These are phyloP conservation scores for Albugo laibachii DNA, from an alignment of 352 stramenopile genomes.

Conservation along the genomic window DNA sequence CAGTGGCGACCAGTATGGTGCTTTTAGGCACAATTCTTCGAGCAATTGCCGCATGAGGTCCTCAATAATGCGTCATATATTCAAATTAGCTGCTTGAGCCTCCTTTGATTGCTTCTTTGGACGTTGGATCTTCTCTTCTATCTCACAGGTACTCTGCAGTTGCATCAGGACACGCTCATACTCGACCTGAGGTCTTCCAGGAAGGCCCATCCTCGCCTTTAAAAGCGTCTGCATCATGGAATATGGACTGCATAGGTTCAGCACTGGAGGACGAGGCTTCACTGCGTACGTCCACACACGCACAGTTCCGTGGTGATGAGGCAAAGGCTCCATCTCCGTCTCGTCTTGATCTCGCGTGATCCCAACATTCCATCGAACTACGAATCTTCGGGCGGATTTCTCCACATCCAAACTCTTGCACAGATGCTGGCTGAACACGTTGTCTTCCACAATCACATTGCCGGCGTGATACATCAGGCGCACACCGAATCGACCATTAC, in stretches of 20 bases:
- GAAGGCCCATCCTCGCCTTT: no score
- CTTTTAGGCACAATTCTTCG: conserved; percentile 42
- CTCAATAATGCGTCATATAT: not conserved
- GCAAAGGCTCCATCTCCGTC: conserved; percentile 12
- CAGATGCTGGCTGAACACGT: conserved; percentile 31
- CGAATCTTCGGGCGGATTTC: conserved; percentile 50
- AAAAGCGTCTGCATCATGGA: conserved; percentile 3
- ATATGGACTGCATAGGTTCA: conserved; percentile 9
- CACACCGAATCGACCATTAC: conserved; percentile 51
- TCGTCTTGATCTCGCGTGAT: conserved; percentile 13
- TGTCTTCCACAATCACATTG: conserved; percentile 59
- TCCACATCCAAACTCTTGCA: conserved; percentile 61
- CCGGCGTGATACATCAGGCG: conserved; percentile 42
- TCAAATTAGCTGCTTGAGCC: no score
- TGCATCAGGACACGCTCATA: no score
- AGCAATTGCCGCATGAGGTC: conserved; percentile 4
- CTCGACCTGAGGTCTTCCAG: no score
- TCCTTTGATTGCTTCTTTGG: no score
- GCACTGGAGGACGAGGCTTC: conserved; percentile 19
- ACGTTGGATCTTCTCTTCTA: no score
- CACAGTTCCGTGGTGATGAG: conserved; percentile 22
- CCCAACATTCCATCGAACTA: conserved; percentile 64
- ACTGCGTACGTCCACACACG: no score
- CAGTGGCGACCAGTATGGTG: conserved; percentile 36
- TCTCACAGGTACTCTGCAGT: no score